These are phyloP conservation scores for Starmerella vitae DNA, from an alignment of 805 yeast genomes.

Conservation along the genomic window DNA sequence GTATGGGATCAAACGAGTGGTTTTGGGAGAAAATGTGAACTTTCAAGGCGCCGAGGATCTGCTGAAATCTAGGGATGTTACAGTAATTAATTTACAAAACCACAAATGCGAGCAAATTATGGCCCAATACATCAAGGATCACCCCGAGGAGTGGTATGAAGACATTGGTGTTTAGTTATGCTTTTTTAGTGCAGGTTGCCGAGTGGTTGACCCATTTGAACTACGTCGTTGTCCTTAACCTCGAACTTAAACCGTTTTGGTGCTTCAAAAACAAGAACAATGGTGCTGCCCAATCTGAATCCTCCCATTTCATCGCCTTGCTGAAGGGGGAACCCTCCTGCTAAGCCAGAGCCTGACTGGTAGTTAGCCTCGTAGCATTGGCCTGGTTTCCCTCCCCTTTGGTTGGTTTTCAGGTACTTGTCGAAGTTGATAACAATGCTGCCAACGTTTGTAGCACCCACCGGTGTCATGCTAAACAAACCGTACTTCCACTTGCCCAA, in stretches of 20 bases:
- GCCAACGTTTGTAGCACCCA: conserved; percentile 98
- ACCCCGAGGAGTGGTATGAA: conserved; percentile 30
- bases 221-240: conserved; percentile 57
- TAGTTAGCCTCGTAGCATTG: conserved; percentile 93
- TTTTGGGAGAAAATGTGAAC: conserved; percentile 75
- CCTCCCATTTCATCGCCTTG: conserved; percentile 98
- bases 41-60: conserved; percentile 75
- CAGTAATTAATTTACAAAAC: conserved; percentile 27
- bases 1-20: conserved; percentile 79
- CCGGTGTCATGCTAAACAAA: conserved; percentile 96
- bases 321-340: conserved; percentile 77
- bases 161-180: conserved; percentile 28
- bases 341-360: conserved; percentile 53
- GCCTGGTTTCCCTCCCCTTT: conserved; percentile 42
- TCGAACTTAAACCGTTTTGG: conserved; percentile 65
- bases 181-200: conserved; percentile 35
- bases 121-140: conserved; percentile 56
- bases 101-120: conserved; percentile 41
- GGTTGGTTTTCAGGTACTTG: conserved; percentile 72
- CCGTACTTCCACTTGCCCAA: conserved; percentile 96
- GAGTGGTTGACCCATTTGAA: conserved; percentile 71
- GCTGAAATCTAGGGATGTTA: conserved; percentile 49
- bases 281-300: conserved; percentile 87
- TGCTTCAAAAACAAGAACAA: conserved; percentile 94
- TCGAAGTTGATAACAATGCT: conserved; percentile 86